Evolutionary conservation across 805 yeast species (phyloP), one percentile per base, ranked within the genome.

Genomic region (Wickerhamomyces pijperi): DNA sequence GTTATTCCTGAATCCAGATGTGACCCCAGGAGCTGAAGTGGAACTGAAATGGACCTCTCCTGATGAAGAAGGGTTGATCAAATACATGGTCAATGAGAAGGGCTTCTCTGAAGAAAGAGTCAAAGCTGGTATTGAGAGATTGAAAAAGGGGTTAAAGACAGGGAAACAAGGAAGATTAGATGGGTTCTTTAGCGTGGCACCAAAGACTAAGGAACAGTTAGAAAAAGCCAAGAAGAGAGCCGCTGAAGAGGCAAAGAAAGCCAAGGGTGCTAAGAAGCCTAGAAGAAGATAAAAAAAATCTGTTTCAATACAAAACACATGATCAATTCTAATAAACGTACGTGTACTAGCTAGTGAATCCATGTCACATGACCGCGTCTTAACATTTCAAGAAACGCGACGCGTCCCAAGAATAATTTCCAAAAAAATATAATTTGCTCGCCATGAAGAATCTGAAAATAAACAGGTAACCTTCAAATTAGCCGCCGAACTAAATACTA

Each of bases 21-120:
- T 87, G 3, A 55, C 67, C 5, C 68, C 72, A 29, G 78, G 82
- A 2, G 61, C 64, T 2, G 79, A 77, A 1, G 64, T 85, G 9
- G 73, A 73, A 3, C 56, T 92, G 51, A 86, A 87, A 57, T 92
- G 97, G 97, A 61, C 57, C 3, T 88, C 82, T 43, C 98, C 98
- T 1, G 82, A 92, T 53, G 74, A 80, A 34, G 90, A 83, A 7
- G 96, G 84, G 1, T 67, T 92, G 39, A 67, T 88, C 16, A 76
- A 86, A 33, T 90, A 74, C 49, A 74, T 92, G 78, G 94, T 86
- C 28, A 74, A 68, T 38, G 82, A 86, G 43, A 88, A 90, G 56
- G 95, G 95, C 0, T 92, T 92, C 60, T 82, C 79, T 46, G 98
- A 92, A 54, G 97, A 90, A 37, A 72, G 98, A 55, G 85, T 92